These are phyloP conservation scores for Fibroporia radiculosa DNA, from an alignment of 768 basidiomycete species.

Conservation along the genomic window DNA sequence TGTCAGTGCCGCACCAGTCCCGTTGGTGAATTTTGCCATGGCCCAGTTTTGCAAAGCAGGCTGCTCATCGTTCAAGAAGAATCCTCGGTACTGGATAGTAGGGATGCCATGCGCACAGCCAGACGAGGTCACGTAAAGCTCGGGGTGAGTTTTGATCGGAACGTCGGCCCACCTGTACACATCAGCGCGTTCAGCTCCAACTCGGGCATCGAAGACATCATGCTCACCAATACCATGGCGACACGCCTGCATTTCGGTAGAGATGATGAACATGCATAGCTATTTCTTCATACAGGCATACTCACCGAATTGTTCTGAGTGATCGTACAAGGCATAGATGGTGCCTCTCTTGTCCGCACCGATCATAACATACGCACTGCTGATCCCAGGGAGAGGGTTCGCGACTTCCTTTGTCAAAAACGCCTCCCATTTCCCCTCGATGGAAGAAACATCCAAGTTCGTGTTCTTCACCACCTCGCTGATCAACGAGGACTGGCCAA, in stretches of 20 bases:
- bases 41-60: conserved; percentile 70
- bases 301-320: conserved; percentile 59
- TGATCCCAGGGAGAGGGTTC: conserved; percentile 49
- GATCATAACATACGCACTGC: conserved; percentile 57
- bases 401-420: conserved; percentile 45
- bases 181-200: not conserved
- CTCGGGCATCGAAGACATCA: not conserved
- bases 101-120: conserved; percentile 49
- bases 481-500: conserved; percentile 50
- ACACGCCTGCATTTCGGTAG: too few relatives aligned
- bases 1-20: conserved; percentile 39
- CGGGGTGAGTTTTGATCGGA: conserved; percentile 41
- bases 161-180: conserved; percentile 73
- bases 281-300: too few relatives aligned
- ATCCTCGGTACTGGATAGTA: conserved; percentile 62
- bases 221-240: conserved; percentile 60
- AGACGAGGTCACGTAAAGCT: conserved; percentile 37
- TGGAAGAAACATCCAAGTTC: conserved; percentile 44
- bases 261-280: conserved; percentile 4
- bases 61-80: conserved; percentile 74
- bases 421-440: conserved; percentile 62
- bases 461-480: conserved; percentile 43
- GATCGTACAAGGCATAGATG: conserved; percentile 59
- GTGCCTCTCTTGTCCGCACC: conserved; percentile 66
- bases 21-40: conserved; percentile 58